Evolutionary conservation across 1,139 yeast genomes (phyloP), one percentile per base, ranked within the genome.

Genomic region (Pneumocystis murina): DNA sequence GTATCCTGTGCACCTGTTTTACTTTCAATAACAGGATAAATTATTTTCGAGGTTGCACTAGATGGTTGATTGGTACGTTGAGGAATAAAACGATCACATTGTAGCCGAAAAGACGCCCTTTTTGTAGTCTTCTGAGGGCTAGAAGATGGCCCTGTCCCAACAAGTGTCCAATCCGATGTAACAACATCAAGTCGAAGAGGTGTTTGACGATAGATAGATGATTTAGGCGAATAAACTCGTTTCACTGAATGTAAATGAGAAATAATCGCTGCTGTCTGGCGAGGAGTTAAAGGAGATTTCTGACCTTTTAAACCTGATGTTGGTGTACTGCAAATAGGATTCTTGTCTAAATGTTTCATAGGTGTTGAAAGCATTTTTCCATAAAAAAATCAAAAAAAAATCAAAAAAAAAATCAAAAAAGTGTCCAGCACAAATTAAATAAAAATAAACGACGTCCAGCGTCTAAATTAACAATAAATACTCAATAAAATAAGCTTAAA

Each of bases 101-200:
- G 71, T n/a, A 70, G 65, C 59, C 67, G 69, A 41, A 70, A 70
- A 62, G 69, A 69, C 55, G 71, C 68, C 43, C 71, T 66, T 38
- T 68, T 64, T 62, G 62, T 67, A 61, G 65, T 67, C 60, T 66
- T 67, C 66, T 61, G 64, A 62, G 60, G 43, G 24, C 61, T 55
- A 64, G 66, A 62, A 59, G 65, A 60, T 24, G 65, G 68, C 5
- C 70, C 72, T 3, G 73, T 66, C 8, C 71, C 72, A 36, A 69
- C 64, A 59, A 71, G 67, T 20, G 73, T 70, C 71, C 74, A 72
- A 64, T 74, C 77, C 8, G 74, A 69, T 8, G 70, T 65, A 3
- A 76, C 77, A 36, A 78, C 75, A 67, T 80, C 81, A 61, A 80
- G 72, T 69, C 77, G 77, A 17, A 81, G 73, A 4, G 83, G 83